A percentile compares a stretch with the other conserved stretches of the same genome.
phyloP scores from a whole-genome alignment of 192 early-diverging fungal species.

The Allomyces macrogynus region DNA sequence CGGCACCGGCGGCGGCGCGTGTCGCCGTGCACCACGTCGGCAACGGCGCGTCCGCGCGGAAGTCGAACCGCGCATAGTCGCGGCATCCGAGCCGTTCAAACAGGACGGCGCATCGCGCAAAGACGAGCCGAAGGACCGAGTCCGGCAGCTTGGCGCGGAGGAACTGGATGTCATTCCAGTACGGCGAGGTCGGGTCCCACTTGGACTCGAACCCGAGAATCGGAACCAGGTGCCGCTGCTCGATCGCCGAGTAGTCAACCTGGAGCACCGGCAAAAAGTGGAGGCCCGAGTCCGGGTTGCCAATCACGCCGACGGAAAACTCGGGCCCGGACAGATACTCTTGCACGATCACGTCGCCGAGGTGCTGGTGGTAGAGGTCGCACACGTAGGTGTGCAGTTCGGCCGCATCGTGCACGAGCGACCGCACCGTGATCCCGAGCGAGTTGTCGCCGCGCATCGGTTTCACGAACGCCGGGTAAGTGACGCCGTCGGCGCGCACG shows the following conservation, averaged over 20 bases:
- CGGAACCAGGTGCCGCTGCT: conserved; percentile 16
- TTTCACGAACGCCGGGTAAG: conserved; percentile 33
- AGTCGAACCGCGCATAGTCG: conserved; percentile 34
- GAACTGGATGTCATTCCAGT: conserved; percentile 30
- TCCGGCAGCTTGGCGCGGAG: conserved; percentile 12
- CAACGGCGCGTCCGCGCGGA: conserved; percentile 8
- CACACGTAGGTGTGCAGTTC: conserved; percentile 22
- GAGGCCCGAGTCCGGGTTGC: conserved; percentile 27
- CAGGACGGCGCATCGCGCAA: conserved; percentile 15
- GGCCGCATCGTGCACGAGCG: conserved; percentile 15
- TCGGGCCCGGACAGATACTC: conserved; percentile 29
- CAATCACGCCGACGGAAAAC: conserved; percentile 32
- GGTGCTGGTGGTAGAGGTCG: conserved; percentile 14
- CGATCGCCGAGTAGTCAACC: conserved; percentile 29
- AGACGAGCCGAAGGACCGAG: conserved; percentile 6
- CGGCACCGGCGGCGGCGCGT: too few relatives aligned
- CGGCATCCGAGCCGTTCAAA: conserved; percentile 28
- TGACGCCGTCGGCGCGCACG: conserved; percentile 11
- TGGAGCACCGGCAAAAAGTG: conserved; percentile 30
- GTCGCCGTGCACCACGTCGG: background rate
- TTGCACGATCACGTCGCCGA: conserved; percentile 27
- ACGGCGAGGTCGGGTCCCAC: conserved; percentile 33
- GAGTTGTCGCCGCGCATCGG: conserved; percentile 37
- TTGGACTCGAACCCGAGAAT: conserved; percentile 36
- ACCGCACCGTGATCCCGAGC: conserved; percentile 26